phyloP scores from a whole-genome alignment of 2,329 filamentous ascomycete species.

The Cryphonectria japonica region DNA sequence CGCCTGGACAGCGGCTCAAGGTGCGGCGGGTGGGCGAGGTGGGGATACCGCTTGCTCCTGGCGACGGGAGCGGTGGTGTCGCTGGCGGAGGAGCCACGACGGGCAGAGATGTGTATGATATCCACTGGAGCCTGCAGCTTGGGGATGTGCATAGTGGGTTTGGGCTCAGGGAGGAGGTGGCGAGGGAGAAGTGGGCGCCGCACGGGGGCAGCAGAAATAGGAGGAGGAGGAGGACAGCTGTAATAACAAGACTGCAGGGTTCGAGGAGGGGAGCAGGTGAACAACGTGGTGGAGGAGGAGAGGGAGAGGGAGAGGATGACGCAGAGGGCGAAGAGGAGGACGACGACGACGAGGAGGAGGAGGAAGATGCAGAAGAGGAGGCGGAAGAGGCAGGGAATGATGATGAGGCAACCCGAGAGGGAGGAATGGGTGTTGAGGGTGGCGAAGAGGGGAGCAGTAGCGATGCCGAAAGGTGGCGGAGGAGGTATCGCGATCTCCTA shows the following conservation, averaged over 20 bases:
- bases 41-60: neutral
- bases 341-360: neutral
- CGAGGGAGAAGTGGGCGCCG: conserved; percentile 46
- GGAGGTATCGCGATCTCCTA: conserved; percentile 60
- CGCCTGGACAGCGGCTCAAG: conserved; percentile 21
- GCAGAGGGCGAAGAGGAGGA: conserved; percentile 28
- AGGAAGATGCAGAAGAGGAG: conserved; percentile 31
- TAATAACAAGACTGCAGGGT: conserved; percentile 16
- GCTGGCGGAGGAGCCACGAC: neutral
- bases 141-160: conserved; percentile 58
- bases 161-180: conserved; percentile 54
- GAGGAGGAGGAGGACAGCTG: neutral
- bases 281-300: conserved; percentile 2
- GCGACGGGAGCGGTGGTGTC: neutral
- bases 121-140: conserved; percentile 59
- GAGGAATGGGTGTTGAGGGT: conserved; percentile 31
- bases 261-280: conserved; percentile 14
- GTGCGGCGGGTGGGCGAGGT: conserved; percentile 17
- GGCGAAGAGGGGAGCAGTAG: conserved; percentile 30
- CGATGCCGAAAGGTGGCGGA: conserved; percentile 51
- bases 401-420: conserved; percentile 11
- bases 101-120: conserved; percentile 32
- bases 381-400: conserved; percentile 30
- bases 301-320: conserved; percentile 33
- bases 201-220: conserved; percentile 21